Conservation (phyloP, 1,284 basidiomycete species). For the Agroathelia rolfsii region DNA sequence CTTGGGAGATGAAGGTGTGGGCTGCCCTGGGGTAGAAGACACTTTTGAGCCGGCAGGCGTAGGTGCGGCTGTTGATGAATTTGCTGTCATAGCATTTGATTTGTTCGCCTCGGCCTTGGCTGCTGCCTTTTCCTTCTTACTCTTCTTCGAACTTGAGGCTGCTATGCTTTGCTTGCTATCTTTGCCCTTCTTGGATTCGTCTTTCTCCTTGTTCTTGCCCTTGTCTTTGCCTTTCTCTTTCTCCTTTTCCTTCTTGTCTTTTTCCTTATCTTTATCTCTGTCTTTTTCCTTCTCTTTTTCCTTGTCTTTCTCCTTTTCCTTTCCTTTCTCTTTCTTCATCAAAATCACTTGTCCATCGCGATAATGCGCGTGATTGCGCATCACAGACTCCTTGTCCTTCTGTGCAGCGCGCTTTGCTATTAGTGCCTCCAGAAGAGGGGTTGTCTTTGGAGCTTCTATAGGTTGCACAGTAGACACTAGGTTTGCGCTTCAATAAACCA, state of each 20-base stretch:
- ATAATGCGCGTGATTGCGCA: conserved; percentile 61
- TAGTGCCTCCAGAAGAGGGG: conserved; percentile 82
- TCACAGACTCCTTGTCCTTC: conserved; percentile 60
- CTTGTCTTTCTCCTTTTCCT: conserved; percentile 31
- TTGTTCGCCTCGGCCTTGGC: conserved; percentile 8
- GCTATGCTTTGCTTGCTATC: no score
- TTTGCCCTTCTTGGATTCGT: no score
- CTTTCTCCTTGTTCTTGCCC: no score
- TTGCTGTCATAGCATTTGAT: no score
- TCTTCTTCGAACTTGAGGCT: no score
- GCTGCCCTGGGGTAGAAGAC: conserved; percentile 11
- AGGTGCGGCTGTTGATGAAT: no score
- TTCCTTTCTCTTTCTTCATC: conserved; percentile 39
- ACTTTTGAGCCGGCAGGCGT: no score
- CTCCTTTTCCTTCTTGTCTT: conserved; percentile 1
- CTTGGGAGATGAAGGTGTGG: no score
- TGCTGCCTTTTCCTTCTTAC: no score
- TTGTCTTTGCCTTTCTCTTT: no score
- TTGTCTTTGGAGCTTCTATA: conserved; percentile 59
- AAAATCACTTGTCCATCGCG: conserved; percentile 31
- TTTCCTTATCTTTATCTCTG: conserved; percentile 5
- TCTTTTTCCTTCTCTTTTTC: conserved; percentile 12
- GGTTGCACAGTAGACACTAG: conserved; percentile 52
- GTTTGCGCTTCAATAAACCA: conserved; percentile 1
- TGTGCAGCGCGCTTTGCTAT: conserved; percentile 69